phyloP scores from a whole-genome alignment of 305 asterid species.

The Rubia peregrina region DNA sequence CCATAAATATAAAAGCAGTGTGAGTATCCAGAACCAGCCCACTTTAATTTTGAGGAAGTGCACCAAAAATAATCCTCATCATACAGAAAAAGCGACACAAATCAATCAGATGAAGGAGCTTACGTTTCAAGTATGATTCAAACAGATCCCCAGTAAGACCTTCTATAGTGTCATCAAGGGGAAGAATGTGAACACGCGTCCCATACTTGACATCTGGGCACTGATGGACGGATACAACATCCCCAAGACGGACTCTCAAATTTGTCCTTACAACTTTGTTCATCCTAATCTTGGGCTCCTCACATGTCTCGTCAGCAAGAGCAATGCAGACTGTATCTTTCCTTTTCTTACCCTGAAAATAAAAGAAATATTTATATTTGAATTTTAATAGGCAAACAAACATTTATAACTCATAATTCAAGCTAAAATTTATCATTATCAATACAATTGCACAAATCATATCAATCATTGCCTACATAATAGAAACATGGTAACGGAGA shows the following conservation, averaged over 20 bases:
- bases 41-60: neutral
- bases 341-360: constrained; percentile 69
- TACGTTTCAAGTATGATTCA: constrained; percentile 68
- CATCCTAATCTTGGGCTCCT: constrained; percentile 79
- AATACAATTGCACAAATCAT: neutral
- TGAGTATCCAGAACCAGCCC: neutral
- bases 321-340: constrained; percentile 76
- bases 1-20: neutral
- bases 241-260: constrained; percentile 75
- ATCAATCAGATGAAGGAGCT: constrained; percentile 19
- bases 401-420: neutral
- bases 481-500: neutral
- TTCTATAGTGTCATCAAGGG: constrained; percentile 74
- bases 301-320: constrained; percentile 70
- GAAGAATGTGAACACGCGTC: constrained; percentile 70
- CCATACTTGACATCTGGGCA: constrained; percentile 82
- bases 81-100: constrained; percentile 5
- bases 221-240: constrained; percentile 79
- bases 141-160: constrained; percentile 81
- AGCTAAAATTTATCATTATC: neutral
- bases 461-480: neutral
- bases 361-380: constrained; percentile 9
- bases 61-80: neutral
- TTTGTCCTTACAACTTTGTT: constrained; percentile 67
- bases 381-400: neutral